Base-by-base conservation (phyloP, 306 rosid species). In the Gillenia trifoliata region DNA sequence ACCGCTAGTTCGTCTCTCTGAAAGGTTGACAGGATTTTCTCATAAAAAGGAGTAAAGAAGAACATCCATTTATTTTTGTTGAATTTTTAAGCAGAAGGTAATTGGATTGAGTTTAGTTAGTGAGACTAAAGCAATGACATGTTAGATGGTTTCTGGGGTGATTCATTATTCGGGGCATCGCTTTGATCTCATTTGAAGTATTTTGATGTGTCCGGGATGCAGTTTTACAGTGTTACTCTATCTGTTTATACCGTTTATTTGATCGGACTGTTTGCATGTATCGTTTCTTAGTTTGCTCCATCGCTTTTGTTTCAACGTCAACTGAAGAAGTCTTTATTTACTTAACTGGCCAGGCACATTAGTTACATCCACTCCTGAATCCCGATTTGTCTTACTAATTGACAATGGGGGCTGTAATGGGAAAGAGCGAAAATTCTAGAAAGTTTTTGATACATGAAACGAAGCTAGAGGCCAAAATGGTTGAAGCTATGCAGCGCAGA, bases 381-480 rank as follows among this genome's bases (percentile, higher is more conserved):
- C 80, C 68, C 78, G 61, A 36, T 50, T 72, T 50, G 63, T 75
- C 74, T 73, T 57, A 31, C 60, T 57, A 68, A 72, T 74, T 61
- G 79, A 43, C 70, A 73, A 94, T 94, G 99, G 99, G 99, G 75
- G 83, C 70, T 78, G 82, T 78, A 78, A 17, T 86, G 54, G 92
- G 87, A 76, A 91, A 80, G 84, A 43, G 16, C 31, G 88, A 89
- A 7, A 78, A 85, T 33, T 76, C 85, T 4, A 74, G 69, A 52
- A 82, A 54, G 52, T 70, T 59, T 29, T 84, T 82, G 68, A 31
- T 74, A 52, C 74, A 86, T 54, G 93, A 88, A 83, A 85, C 95
- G 43, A 90, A 92, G 80, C 81, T 92, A 9, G 99, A 94, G 73
- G 85, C 95, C 73, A 90, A 83, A 77, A 87, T 90, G 88, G 95